phyloP scores from a whole-genome alignment of 139 green algal species.

The Chlamydomonas schloesseri region DNA sequence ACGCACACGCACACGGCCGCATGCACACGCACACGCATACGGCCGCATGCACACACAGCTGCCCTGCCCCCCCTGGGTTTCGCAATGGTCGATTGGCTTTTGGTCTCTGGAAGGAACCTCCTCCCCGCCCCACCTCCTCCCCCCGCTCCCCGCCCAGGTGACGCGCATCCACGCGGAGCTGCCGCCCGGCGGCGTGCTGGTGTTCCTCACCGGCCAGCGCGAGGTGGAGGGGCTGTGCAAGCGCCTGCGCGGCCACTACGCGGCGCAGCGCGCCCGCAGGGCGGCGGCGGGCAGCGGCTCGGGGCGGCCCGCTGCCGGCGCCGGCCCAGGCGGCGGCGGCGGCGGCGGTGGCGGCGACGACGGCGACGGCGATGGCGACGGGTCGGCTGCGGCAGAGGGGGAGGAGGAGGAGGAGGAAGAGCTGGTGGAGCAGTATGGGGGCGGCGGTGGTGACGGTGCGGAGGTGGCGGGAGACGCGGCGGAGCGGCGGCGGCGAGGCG shows the following conservation, averaged over 20 bases:
- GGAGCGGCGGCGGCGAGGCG: slow-evolving; percentile 24
- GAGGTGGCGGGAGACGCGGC: slow-evolving; percentile 47
- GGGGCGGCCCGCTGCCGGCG: too few species aligned
- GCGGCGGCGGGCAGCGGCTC: slow-evolving; percentile 37
- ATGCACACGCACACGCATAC: too few species aligned
- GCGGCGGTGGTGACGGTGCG: slow-evolving; percentile 50
- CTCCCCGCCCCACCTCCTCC: not conserved
- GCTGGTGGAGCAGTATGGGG: slow-evolving; percentile 46
- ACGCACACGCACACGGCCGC: too few species aligned
- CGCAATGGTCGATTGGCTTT: too few species aligned
- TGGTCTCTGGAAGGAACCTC: too few species aligned
- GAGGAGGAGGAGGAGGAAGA: slow-evolving; percentile 48
- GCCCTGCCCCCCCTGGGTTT: too few species aligned
- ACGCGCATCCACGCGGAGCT: slow-evolving; percentile 88
- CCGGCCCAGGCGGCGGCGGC: not conserved
- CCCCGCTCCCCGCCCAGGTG: not conserved
- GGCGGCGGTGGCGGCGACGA: not conserved
- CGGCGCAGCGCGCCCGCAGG: not conserved
- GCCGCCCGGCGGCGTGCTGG: slow-evolving; percentile 90
- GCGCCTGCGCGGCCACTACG: slow-evolving; percentile 67
- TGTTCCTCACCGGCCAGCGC: slow-evolving; percentile 95
- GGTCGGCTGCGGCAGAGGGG: slow-evolving; percentile 6
- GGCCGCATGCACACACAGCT: too few species aligned
- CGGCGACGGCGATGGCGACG: not conserved
- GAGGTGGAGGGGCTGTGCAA: slow-evolving; percentile 88